phyloP scores from a whole-genome alignment of 1,284 basidiomycete genomes.

The Boletellus deceptivus region DNA sequence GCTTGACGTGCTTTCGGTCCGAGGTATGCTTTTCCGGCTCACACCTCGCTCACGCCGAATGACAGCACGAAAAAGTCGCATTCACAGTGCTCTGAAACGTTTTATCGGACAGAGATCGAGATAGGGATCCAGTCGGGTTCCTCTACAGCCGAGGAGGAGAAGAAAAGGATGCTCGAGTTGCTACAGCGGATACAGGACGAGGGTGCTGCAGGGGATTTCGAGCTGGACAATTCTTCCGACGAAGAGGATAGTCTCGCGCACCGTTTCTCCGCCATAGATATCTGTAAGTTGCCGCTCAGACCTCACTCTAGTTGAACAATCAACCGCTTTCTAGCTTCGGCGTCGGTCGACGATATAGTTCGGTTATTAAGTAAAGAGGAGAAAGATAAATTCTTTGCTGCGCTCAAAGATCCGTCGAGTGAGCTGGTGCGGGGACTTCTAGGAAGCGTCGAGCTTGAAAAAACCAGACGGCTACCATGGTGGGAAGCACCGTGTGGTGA shows the following conservation, averaged over 20 bases:
- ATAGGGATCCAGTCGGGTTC: constrained; percentile 54
- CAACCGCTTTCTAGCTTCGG: constrained; percentile 41
- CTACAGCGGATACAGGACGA: constrained; percentile 71
- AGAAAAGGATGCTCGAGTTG: constrained; percentile 63
- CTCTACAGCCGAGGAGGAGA: constrained; percentile 53
- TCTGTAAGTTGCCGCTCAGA: constrained; percentile 49
- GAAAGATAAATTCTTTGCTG: constrained; percentile 54
- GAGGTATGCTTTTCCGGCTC: constrained; percentile 42
- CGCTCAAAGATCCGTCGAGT: constrained; percentile 57
- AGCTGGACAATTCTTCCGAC: constrained; percentile 35
- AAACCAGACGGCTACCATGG: constrained; percentile 56
- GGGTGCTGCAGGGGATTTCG: constrained; percentile 37
- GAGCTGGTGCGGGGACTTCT: constrained; percentile 57
- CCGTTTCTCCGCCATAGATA: constrained; percentile 55
- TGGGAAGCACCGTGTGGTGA: constrained; percentile 45
- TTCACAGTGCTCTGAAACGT: constrained; percentile 68
- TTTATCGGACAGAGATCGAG: constrained; percentile 72
- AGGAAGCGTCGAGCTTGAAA: constrained; percentile 52
- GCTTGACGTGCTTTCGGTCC: constrained; percentile 73
- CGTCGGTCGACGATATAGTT: constrained; percentile 64
- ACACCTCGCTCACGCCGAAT: neutral
- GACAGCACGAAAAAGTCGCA: constrained; percentile 46
- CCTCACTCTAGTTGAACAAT: neutral
- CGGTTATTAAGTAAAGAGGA: constrained; percentile 55
- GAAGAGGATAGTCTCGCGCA: constrained; percentile 47